These are phyloP conservation scores for Sugiyamaella sp. DNA, from an alignment of 1,139 yeast genomes.

Conservation along the genomic window DNA sequence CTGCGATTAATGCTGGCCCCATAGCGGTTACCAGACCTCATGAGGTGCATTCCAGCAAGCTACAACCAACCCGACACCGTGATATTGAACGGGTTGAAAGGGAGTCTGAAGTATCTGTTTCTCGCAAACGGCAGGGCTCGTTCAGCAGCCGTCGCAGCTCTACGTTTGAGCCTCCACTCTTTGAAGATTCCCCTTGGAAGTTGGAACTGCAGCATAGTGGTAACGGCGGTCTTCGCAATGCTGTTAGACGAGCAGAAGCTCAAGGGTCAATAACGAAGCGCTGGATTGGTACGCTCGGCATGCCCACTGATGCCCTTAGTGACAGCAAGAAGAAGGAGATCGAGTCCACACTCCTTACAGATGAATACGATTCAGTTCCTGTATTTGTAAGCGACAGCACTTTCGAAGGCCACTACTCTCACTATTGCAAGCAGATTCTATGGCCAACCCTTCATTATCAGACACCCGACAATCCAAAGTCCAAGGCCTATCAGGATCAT, in stretches of 20 bases:
- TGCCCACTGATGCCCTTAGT: slow-evolving; percentile 85
- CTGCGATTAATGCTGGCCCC: not conserved
- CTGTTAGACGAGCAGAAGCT: slow-evolving; percentile 64
- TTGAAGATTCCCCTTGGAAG: slow-evolving; percentile 76
- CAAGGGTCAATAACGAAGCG: slow-evolving; percentile 53
- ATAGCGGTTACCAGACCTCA: slow-evolving; percentile 6
- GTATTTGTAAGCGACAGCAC: slow-evolving; percentile 76
- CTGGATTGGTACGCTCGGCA: slow-evolving; percentile 91
- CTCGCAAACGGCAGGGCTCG: slow-evolving; percentile 19
- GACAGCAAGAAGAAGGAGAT: slow-evolving; percentile 55
- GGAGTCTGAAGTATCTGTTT: slow-evolving; percentile 10
- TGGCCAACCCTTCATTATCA: slow-evolving; percentile 99
- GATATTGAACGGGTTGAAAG: slow-evolving; percentile 2
- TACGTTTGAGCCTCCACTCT: slow-evolving; percentile 49
- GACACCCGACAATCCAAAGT: slow-evolving; percentile 92
- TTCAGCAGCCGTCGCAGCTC: slow-evolving; percentile 12
- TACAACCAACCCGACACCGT: slow-evolving; percentile 2
- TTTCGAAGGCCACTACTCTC: slow-evolving; percentile 86
- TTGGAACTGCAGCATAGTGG: slow-evolving; percentile 73
- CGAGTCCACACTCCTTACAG: slow-evolving; percentile 31
- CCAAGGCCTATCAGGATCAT: slow-evolving; percentile 93
- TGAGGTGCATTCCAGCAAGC: slow-evolving; percentile 2
- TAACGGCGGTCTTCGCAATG: slow-evolving; percentile 86
- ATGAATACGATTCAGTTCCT: slow-evolving; percentile 61
- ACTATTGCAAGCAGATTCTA: slow-evolving; percentile 87